Conservation (phyloP, 257 asterid genomes). For the Plantago major region DNA sequence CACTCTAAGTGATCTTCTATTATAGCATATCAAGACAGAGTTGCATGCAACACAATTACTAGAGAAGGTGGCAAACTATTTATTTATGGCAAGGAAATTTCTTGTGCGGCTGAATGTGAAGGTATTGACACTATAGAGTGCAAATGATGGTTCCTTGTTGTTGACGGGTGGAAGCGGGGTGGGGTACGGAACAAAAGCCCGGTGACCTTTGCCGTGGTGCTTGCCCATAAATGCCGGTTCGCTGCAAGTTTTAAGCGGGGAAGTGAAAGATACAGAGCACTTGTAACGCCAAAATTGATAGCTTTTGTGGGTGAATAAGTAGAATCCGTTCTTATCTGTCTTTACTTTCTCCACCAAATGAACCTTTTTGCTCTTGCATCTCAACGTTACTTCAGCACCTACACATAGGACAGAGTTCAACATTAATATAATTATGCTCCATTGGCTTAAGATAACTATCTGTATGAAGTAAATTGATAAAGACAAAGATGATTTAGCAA, state of each 20-base stretch:
- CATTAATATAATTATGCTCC: background rate
- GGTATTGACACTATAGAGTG: background rate
- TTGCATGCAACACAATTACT: no score
- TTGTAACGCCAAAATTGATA: constrained; percentile 9
- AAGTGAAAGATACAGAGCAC: background rate
- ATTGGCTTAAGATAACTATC: no score
- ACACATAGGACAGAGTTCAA: background rate
- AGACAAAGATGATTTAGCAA: no score
- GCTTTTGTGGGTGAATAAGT: constrained; percentile 19
- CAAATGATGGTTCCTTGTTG: background rate
- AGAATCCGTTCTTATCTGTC: constrained; percentile 39
- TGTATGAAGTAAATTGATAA: background rate
- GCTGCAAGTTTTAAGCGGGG: background rate
- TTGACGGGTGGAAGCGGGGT: background rate
- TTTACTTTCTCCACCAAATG: constrained; percentile 10
- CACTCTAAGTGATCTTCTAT: no score
- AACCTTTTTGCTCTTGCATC: constrained; percentile 43
- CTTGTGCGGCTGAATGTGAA: constrained; percentile 1
- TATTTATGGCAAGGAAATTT: background rate
- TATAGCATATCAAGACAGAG: no score
- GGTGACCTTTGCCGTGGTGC: background rate
- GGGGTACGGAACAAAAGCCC: background rate
- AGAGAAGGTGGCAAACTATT: background rate
- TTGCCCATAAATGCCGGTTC: background rate
- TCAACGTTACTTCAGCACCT: constrained; percentile 57